Base-by-base conservation (phyloP, 345 rosid species). In the Boechera retrofracta region DNA sequence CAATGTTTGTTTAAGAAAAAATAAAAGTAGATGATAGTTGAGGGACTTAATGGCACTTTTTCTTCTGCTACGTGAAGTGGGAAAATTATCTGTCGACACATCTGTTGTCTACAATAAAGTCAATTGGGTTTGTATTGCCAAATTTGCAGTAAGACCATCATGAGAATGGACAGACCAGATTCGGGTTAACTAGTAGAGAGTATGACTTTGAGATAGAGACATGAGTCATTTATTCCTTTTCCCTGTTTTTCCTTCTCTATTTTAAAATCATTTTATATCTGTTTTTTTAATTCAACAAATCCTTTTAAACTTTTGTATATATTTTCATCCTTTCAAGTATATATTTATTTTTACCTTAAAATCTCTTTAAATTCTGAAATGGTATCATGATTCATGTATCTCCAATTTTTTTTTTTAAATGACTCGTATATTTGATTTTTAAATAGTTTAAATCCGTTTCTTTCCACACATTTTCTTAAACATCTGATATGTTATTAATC, bases 161-260 rank as follows among this genome's bases (percentile, higher is more conserved):
- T 76, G 69, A 62, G 55, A 53, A 69, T 33, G 71, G 70, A 28
- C 80, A 75, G 80, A 70, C 80, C 75, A 77, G 6, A 69, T 53
- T 53, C 13, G 57, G 57, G 69, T 61, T 52, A 53, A 53, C 64
- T 21, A 62, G 64, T 18, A 47, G 24, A 13, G 52, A 53, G 26
- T 10, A 52, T 63, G 70, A 76, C 65, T 77, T 69, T 44, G 8
- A n/a, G 75, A 77, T 62, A 53, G 58, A 77, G 80, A 77, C 75
- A 42, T 52, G 13, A 60, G 47, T 67, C 4, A 5, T 8, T 39
- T 45, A 66, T 26, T 49, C 5, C 0, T 55, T 38, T 7, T 21
- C 7, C 10, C 1, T 35, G 4, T n/a, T 41, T 41, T 24, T 3
- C 1, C 0, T 41, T 12, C 11, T 62, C 4, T 12, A 13, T 11